Percentiles rank a stretch among this genome's conserved stretches.
Evolutionary conservation across 495 filamentous ascomycete species (phyloP).

Genomic region (Aspergillus conjunctus): DNA sequence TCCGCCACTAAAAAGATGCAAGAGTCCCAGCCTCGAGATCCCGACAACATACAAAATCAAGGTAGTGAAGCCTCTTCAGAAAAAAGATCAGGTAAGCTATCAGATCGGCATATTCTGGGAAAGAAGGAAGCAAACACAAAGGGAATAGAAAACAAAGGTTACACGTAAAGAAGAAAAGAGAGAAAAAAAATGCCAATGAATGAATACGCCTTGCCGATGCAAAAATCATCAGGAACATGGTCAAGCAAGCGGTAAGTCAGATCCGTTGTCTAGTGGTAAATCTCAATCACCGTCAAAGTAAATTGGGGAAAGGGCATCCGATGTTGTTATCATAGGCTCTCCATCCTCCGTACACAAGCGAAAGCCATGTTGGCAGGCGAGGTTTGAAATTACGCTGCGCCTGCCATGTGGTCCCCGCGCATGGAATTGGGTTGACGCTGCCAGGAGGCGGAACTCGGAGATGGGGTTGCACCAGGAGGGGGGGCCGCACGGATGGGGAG

Average conservation of each 20-base stretch:
- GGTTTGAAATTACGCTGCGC: conserved; percentile 4
- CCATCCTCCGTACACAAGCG: conserved; percentile 3
- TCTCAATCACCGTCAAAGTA: background rate
- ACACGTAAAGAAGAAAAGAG: background rate
- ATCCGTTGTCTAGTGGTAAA: conserved; percentile 5
- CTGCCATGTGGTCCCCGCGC: conserved; percentile 28
- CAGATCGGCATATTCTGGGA: background rate
- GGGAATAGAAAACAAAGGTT: background rate
- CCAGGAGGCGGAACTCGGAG: conserved; percentile 42
- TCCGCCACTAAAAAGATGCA: conserved; percentile 17
- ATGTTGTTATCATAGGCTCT: background rate
- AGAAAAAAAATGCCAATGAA: conserved; percentile 9
- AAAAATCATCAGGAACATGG: conserved; percentile 23
- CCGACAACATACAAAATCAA: conserved; percentile 5
- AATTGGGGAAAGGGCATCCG: background rate
- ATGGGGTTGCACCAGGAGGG: conserved; percentile 43
- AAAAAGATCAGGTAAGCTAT: background rate
- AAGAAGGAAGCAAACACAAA: background rate
- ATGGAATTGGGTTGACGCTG: conserved; percentile 33
- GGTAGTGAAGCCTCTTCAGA: conserved; percentile 2
- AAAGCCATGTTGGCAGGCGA: background rate
- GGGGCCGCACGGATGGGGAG: conserved; percentile 49
- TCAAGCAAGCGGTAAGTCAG: conserved; percentile 18
- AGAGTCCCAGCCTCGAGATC: conserved; percentile 24
- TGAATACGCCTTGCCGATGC: conserved; percentile 28